Conservation (phyloP, 2,329 filamentous ascomycete genomes). For the Gaeumannomyces tritici region DNA sequence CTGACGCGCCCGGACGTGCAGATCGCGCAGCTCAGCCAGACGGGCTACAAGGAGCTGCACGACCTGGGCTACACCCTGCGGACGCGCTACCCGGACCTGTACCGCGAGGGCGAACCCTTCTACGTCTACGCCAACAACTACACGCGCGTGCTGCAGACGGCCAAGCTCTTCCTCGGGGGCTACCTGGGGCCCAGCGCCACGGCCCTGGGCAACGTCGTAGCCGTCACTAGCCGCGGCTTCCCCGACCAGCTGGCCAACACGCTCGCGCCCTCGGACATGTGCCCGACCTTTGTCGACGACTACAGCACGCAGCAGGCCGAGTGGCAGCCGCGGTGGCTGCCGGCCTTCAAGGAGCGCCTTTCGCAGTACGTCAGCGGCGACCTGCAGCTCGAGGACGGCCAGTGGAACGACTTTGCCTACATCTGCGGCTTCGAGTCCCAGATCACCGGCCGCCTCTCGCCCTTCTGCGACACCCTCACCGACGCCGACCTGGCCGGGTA, state of each 20-base stretch:
- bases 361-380: slow-evolving; percentile 42
- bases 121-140: slow-evolving; percentile 59
- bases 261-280: slow-evolving; percentile 52
- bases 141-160: slow-evolving; percentile 52
- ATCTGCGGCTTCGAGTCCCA: slow-evolving; percentile 65
- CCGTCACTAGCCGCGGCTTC: slow-evolving; percentile 46
- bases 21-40: slow-evolving; percentile 48
- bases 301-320: slow-evolving; percentile 34
- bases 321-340: slow-evolving; percentile 34
- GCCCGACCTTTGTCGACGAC: slow-evolving; percentile 47
- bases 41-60: slow-evolving; percentile 52
- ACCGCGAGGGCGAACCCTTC: slow-evolving; percentile 38
- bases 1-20: slow-evolving; percentile 44
- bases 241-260: slow-evolving; percentile 47
- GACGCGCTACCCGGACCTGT: slow-evolving; percentile 40
- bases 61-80: slow-evolving; percentile 44
- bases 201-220: slow-evolving; percentile 43
- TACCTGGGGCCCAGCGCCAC: slow-evolving; percentile 48
- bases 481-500: slow-evolving; percentile 53
- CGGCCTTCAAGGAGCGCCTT: slow-evolving; percentile 42
- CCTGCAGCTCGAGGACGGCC: slow-evolving; percentile 40
- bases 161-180: slow-evolving; percentile 49
- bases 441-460: slow-evolving; percentile 50
- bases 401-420: slow-evolving; percentile 41
- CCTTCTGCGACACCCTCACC: slow-evolving; percentile 54